These are phyloP conservation scores for Panellus pusillus DNA, from an alignment of 768 basidiomycete species.

Conservation along the genomic window DNA sequence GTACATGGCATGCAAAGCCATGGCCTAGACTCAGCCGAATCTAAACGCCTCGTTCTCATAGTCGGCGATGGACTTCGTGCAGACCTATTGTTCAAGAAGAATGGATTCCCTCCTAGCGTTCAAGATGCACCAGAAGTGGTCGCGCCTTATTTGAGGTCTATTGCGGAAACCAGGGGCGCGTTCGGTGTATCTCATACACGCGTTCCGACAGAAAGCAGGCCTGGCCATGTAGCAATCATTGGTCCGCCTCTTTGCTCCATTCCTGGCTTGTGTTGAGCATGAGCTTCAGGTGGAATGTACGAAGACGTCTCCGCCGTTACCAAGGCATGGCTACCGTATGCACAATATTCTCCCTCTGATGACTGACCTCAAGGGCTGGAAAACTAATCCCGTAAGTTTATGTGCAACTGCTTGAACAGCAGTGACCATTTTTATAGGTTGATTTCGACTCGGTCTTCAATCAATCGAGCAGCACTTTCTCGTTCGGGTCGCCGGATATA, in stretches of 20 bases:
- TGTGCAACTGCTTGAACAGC: constrained; percentile 19
- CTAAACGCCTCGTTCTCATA: constrained; percentile 78
- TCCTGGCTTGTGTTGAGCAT: not conserved
- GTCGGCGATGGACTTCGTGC: constrained; percentile 85
- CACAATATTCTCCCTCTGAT: constrained; percentile 6
- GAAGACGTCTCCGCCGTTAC: constrained; percentile 89
- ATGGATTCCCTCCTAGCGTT: constrained; percentile 54
- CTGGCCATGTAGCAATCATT: constrained; percentile 88
- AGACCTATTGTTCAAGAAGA: constrained; percentile 68
- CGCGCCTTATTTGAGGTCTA: constrained; percentile 73
- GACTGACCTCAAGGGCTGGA: constrained; percentile 64
- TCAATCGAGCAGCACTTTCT: constrained; percentile 72
- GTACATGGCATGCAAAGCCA: constrained; percentile 73
- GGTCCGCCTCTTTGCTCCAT: constrained; percentile 42
- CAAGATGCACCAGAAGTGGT: constrained; percentile 54
- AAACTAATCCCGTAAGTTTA: constrained; percentile 70
- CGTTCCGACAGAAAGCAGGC: constrained; percentile 86
- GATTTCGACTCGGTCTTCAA: constrained; percentile 91
- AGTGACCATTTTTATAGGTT: constrained; percentile 40
- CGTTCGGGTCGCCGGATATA: constrained; percentile 88
- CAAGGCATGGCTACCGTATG: constrained; percentile 48
- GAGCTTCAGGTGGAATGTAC: constrained; percentile 72
- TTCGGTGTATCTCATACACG: constrained; percentile 85
- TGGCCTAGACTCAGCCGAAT: constrained; percentile 44
- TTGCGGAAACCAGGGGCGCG: constrained; percentile 65